Conservation (phyloP, 345 rosid species). For the Arabidopsis suecica region DNA sequence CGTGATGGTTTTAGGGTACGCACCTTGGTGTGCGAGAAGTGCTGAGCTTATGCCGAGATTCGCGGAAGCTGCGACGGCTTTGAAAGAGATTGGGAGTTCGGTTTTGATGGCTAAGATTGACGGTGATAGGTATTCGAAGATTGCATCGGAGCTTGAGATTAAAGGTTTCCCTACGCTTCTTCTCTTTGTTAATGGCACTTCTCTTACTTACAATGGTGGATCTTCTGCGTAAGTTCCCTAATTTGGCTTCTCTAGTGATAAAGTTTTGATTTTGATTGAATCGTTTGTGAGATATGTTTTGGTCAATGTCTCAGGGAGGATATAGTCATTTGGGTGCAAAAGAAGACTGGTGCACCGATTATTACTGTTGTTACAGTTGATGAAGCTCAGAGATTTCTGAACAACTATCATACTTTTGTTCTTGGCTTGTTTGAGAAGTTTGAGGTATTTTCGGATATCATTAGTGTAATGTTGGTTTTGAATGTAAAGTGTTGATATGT, state of each 20-base stretch:
- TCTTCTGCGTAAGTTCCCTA: slow-evolving; percentile 65
- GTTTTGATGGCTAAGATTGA: slow-evolving; percentile 86
- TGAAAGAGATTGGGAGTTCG: slow-evolving; percentile 64
- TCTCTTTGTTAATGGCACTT: slow-evolving; percentile 72
- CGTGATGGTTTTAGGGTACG: slow-evolving; percentile 81
- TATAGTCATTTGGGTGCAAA: slow-evolving; percentile 82
- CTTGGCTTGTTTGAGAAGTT: slow-evolving; percentile 69
- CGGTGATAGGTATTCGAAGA: slow-evolving; percentile 74
- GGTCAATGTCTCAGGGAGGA: slow-evolving; percentile 57
- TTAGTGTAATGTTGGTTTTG: background rate
- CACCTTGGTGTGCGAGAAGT: slow-evolving; percentile 88
- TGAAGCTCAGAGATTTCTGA: slow-evolving; percentile 68
- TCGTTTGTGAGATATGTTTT: background rate
- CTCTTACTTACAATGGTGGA: slow-evolving; percentile 76
- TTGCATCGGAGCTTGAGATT: slow-evolving; percentile 65
- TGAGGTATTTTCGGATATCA: slow-evolving; percentile 54
- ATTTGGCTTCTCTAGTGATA: background rate
- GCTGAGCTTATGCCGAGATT: slow-evolving; percentile 93
- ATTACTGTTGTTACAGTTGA: slow-evolving; percentile 52
- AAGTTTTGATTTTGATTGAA: background rate
- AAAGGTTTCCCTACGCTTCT: slow-evolving; percentile 85
- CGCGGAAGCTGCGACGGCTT: slow-evolving; percentile 78
- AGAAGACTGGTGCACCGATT: slow-evolving; percentile 77
- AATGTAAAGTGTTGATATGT: slow-evolving; percentile 5
- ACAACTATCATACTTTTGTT: slow-evolving; percentile 58